Evolutionary conservation across 305 asterid genomes (phyloP), one percentile per base, ranked within the genome.

Genomic region (Ajuga reptans): DNA sequence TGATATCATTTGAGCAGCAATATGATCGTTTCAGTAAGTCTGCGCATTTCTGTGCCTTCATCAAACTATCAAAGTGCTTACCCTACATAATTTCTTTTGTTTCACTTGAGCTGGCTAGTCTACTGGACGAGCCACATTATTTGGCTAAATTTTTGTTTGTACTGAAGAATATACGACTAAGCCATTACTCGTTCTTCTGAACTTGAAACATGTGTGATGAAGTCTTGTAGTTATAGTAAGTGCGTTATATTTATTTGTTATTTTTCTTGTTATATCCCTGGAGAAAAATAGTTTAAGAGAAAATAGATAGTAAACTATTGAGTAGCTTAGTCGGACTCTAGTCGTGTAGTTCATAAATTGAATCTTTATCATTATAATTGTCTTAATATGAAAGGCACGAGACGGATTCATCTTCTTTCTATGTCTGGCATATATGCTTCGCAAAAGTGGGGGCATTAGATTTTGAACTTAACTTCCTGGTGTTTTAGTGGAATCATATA

Each of bases 1-100:
- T 94, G 10, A 91, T 94, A 80, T 89, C 99, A 36, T 94, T 94
- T 79, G 96, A 94, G 78, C 97, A 94, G 71, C 99, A 94, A 74
- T 94, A 94, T 80, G 87, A 64, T 9, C 96, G 99, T 68, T 94
- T 91, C 84, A 91, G 98, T 92, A 79, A 92, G 98, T 84, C 74
- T 14, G 42, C 63, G 59, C 45, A 55, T 68, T 76, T 63, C 37
- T 67, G 29, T 31, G 49, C 52, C 21, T 33, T 43, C 42, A 9
- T 66, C 62, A 59, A 43, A 61, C 39, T 42, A 9, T 66, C 62
- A 59, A 43, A 61, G 70, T 66, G 55, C 18, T 64, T 50, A 58
- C 39, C 37, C 31, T 72, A 6, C 41, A 33, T 61, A 37, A 57
- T 52, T 64, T 47, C 16, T 69, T 34, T 43, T 21, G 17, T 49